Evolutionary conservation across 1,284 basidiomycete species (phyloP).

Genomic region (Ganoderma resinaceum): DNA sequence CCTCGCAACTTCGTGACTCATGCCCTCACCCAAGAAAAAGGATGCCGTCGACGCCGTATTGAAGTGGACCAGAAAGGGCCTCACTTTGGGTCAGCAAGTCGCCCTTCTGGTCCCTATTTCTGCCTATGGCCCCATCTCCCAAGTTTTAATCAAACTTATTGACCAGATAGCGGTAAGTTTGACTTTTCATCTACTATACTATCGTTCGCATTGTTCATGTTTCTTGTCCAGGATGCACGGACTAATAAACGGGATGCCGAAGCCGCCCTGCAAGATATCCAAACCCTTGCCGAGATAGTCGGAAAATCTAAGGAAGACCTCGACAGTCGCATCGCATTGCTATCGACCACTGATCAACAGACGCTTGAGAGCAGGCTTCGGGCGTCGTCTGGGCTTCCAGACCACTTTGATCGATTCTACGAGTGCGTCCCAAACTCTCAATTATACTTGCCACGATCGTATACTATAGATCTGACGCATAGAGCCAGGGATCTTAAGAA

Average conservation of each 20-base stretch:
- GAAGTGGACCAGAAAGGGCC: not conserved
- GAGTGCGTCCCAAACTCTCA: no score
- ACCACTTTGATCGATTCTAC: not conserved
- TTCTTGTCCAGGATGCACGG: not conserved
- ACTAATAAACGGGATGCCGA: not conserved
- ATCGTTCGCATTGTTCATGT: not conserved
- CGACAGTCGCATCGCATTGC: not conserved
- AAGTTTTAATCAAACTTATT: not conserved
- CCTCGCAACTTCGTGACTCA: not conserved
- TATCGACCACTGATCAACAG: not conserved
- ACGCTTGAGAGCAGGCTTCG: not conserved
- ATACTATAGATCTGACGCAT: not conserved
- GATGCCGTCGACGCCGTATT: not conserved
- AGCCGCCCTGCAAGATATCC: not conserved
- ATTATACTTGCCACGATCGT: not conserved
- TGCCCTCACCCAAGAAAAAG: not conserved
- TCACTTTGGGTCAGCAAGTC: not conserved
- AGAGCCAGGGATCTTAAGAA: not conserved
- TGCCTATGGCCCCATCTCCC: not conserved
- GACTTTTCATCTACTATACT: not conserved
- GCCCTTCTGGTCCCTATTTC: not conserved
- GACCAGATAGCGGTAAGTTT: not conserved
- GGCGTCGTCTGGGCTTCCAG: not conserved
- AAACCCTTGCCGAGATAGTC: not conserved
- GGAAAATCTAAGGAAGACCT: not conserved